Evolutionary conservation across 2,329 filamentous ascomycete species (phyloP).

Genomic region (Aureobasidium vineae): DNA sequence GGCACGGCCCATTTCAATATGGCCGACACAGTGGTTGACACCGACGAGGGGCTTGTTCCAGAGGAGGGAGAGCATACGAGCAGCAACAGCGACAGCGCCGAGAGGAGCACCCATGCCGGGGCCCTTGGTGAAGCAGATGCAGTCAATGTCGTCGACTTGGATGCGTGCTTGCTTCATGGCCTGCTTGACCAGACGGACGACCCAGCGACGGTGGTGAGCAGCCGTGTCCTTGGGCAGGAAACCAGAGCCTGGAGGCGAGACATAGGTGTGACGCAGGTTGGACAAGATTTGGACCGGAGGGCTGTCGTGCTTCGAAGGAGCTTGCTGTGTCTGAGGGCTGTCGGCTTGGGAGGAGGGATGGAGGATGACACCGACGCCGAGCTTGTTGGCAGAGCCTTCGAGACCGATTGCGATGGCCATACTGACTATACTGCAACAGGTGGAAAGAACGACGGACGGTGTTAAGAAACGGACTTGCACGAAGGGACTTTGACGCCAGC

Average conservation of each 20-base stretch:
- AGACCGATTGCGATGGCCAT: constrained; percentile 65
- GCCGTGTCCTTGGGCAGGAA: constrained; percentile 98
- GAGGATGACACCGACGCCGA: constrained; percentile 87
- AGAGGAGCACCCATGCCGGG: constrained; percentile 96
- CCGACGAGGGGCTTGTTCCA: constrained; percentile 89
- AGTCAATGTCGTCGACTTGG: constrained; percentile 67
- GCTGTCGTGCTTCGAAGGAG: constrained; percentile 33
- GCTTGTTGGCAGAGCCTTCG: constrained; percentile 97
- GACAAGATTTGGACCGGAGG: constrained; percentile 69
- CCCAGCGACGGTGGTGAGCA: constrained; percentile 82
- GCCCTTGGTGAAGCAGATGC: constrained; percentile 92
- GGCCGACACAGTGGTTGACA: constrained; percentile 97
- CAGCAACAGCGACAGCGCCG: constrained; percentile 80
- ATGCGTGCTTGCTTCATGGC: constrained; percentile 70
- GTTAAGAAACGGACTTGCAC: constrained; percentile 16
- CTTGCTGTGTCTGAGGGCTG: constrained; percentile 30
- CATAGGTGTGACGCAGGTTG: constrained; percentile 92
- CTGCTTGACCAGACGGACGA: constrained; percentile 74
- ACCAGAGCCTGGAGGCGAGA: constrained; percentile 85
- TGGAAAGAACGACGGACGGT: not conserved
- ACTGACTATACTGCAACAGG: constrained; percentile 6
- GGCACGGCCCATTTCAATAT: constrained; percentile 96
- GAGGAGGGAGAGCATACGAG: constrained; percentile 74
- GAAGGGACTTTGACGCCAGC: constrained; percentile 16
- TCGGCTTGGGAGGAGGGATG: constrained; percentile 57